Percentiles rank a stretch among this genome's conserved stretches.
Conservation (phyloP, 2,329 filamentous ascomycete genomes). For the Parascedosporium putredinis region DNA sequence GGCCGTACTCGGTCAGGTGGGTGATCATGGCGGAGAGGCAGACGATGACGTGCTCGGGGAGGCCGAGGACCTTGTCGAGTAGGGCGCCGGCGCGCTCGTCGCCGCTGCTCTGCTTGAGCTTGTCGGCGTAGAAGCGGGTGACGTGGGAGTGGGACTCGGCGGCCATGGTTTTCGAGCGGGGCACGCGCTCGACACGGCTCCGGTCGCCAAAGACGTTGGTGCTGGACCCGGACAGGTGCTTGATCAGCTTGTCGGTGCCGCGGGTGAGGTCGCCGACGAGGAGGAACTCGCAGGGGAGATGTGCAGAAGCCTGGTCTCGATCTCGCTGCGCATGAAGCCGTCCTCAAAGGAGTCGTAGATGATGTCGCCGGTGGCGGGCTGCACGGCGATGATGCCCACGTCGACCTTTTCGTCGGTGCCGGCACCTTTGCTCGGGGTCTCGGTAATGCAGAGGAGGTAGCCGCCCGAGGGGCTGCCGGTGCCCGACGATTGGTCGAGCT, state of each 20-base stretch:
- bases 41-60: slow-evolving; percentile 78
- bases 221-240: slow-evolving; percentile 79
- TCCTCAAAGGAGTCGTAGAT: slow-evolving; percentile 95
- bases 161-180: slow-evolving; percentile 69
- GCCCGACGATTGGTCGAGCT: slow-evolving; percentile 50
- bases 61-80: slow-evolving; percentile 74
- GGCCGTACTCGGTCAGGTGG: slow-evolving; percentile 80
- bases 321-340: slow-evolving; percentile 92
- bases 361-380: slow-evolving; percentile 90
- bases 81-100: slow-evolving; percentile 52
- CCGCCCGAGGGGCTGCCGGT: slow-evolving; percentile 53
- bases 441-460: slow-evolving; percentile 89
- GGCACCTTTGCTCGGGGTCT: slow-evolving; percentile 65
- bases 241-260: slow-evolving; percentile 83
- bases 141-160: slow-evolving; percentile 82
- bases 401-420: slow-evolving; percentile 90
- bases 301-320: slow-evolving; percentile 89
- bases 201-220: slow-evolving; percentile 89
- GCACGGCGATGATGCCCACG: slow-evolving; percentile 84
- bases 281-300: slow-evolving; percentile 94
- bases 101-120: slow-evolving; percentile 53
- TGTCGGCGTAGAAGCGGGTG: slow-evolving; percentile 83
- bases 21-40: slow-evolving; percentile 96
- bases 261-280: slow-evolving; percentile 85
- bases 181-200: slow-evolving; percentile 71